These are phyloP conservation scores for Globisporangium ultimum DNA, from an alignment of 352 stramenopile species.

Conservation along the genomic window DNA sequence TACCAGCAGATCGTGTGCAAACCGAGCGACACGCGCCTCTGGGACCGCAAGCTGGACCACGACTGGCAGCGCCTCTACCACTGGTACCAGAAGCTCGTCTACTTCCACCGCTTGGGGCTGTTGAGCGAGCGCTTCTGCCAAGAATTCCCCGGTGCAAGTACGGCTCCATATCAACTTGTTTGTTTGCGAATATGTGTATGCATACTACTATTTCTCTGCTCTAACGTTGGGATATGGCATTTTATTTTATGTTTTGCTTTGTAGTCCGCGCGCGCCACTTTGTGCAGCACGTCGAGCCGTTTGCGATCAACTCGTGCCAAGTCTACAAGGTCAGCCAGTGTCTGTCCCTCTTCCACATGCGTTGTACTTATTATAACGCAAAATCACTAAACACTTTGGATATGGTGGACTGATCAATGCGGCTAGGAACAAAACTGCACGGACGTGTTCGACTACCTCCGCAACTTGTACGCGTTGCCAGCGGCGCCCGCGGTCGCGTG, in stretches of 20 bases:
- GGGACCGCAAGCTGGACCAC: constrained; percentile 51
- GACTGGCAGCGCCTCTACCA: constrained; percentile 64
- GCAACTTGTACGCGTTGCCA: constrained; percentile 46
- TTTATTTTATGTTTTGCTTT: too few species aligned
- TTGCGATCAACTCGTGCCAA: constrained; percentile 50
- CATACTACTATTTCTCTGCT: not conserved
- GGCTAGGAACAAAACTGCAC: constrained; percentile 59
- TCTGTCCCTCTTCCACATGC: not conserved
- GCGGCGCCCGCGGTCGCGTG: constrained; percentile 29
- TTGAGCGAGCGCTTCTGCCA: constrained; percentile 60
- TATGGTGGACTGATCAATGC: not conserved
- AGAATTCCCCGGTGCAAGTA: constrained; percentile 59
- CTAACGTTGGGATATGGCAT: too few species aligned
- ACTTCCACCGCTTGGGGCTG: constrained; percentile 70
- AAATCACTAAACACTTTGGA: not conserved
- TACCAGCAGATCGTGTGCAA: constrained; percentile 46
- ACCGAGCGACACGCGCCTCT: constrained; percentile 31
- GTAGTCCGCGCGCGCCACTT: constrained; percentile 53
- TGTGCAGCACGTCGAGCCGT: constrained; percentile 62
- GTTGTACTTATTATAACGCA: too few species aligned
- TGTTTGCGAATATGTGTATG: too few species aligned
- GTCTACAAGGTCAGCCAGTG: constrained; percentile 38
- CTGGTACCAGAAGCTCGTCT: constrained; percentile 72
- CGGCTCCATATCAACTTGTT: constrained; percentile 5
- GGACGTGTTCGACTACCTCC: constrained; percentile 63